A percentile compares a stretch with the other conserved stretches of the same genome.
These are phyloP conservation scores for Arthroderma uncinatum DNA, from an alignment of 2,329 filamentous ascomycete genomes.

Conservation along the genomic window DNA sequence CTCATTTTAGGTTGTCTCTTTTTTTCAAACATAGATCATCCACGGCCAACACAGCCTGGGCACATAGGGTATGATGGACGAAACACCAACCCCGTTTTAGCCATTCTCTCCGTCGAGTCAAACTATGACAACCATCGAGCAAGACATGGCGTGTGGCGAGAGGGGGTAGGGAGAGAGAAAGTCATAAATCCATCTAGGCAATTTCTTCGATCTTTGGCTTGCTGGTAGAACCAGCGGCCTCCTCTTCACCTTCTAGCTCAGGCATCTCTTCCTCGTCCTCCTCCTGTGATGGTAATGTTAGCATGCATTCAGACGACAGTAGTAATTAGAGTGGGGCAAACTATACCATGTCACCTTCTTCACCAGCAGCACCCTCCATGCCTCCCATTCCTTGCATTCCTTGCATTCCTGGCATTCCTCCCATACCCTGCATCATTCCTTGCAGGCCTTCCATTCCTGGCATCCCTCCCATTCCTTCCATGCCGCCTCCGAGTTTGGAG, in stretches of 20 bases:
- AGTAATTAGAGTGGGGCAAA: neutral
- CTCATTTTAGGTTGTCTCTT: too few relatives aligned
- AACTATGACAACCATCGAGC: neutral
- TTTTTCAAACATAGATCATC: too few relatives aligned
- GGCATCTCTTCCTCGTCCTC: slow-evolving; percentile 72
- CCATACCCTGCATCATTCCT: slow-evolving; percentile 45
- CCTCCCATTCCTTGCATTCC: slow-evolving; percentile 33
- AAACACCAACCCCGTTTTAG: too few relatives aligned
- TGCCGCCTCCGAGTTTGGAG: slow-evolving; percentile 36
- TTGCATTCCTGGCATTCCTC: slow-evolving; percentile 27
- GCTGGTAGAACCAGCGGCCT: slow-evolving; percentile 25
- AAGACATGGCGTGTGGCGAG: neutral
- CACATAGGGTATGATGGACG: too few relatives aligned
- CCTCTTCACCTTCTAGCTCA: slow-evolving; percentile 51
- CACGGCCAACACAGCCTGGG: too few relatives aligned
- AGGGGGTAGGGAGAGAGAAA: neutral
- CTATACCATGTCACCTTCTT: slow-evolving; percentile 41
- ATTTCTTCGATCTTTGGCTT: slow-evolving; percentile 26
- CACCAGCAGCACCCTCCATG: slow-evolving; percentile 30
- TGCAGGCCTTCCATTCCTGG: slow-evolving; percentile 68
- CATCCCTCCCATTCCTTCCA: slow-evolving; percentile 45
- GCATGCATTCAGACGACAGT: neutral
- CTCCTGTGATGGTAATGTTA: slow-evolving; percentile 11
- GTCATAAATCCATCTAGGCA: slow-evolving; percentile 4
- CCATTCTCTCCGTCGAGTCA: too few relatives aligned